These are phyloP conservation scores for Colletotrichum nymphaeae DNA, from an alignment of 2,329 filamentous ascomycete genomes.

Conservation along the genomic window DNA sequence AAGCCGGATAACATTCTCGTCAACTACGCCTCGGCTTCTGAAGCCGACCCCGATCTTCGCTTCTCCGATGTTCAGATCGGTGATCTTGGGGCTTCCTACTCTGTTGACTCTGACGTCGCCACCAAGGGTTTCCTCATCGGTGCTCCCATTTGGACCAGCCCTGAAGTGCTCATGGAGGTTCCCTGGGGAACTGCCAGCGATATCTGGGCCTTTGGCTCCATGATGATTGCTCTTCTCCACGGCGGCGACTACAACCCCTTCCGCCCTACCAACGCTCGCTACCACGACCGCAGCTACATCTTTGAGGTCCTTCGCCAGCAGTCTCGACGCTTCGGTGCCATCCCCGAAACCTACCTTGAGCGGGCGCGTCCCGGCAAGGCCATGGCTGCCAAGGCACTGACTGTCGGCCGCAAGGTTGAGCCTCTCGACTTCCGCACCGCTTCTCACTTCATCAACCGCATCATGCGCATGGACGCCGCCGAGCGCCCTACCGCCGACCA, in stretches of 20 bases:
- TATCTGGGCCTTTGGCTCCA: constrained; percentile 87
- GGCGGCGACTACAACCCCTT: constrained; percentile 35
- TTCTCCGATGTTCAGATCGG: constrained; percentile 34
- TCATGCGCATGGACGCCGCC: constrained; percentile 34
- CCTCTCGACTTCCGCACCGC: constrained; percentile 31
- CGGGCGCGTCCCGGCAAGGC: constrained; percentile 32
- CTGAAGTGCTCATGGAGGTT: constrained; percentile 32
- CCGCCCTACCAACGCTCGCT: constrained; percentile 28
- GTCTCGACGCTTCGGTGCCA: constrained; percentile 29
- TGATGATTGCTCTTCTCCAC: constrained; percentile 47
- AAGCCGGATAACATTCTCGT: constrained; percentile 34
- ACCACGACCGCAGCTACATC: constrained; percentile 33
- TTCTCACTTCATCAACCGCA: constrained; percentile 32
- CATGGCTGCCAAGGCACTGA: constrained; percentile 30
- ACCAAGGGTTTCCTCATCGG: constrained; percentile 31
- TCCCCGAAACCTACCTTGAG: constrained; percentile 31
- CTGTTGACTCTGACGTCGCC: constrained; percentile 28
- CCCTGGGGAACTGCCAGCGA: constrained; percentile 73
- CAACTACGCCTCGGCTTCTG: constrained; percentile 25
- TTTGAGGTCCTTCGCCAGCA: constrained; percentile 35
- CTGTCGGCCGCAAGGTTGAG: constrained; percentile 27
- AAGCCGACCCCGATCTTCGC: constrained; percentile 30
- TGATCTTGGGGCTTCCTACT: constrained; percentile 30
- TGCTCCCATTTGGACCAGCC: constrained; percentile 33
- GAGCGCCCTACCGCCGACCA: constrained; percentile 32